phyloP scores from a whole-genome alignment of 208 protist genomes.

The Leishmania turanica region DNA sequence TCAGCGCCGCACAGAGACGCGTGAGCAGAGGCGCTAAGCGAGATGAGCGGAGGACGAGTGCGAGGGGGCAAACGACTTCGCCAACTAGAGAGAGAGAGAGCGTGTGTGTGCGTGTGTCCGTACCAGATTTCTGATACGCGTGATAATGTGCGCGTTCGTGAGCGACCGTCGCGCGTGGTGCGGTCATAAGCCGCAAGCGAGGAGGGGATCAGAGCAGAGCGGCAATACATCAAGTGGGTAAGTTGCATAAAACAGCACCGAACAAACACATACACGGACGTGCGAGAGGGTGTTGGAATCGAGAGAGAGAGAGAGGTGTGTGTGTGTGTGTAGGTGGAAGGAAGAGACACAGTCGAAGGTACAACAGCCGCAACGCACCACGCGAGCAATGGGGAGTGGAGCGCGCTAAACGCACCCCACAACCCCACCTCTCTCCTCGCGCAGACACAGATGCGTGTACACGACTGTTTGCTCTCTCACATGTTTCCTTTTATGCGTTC shows the following conservation, averaged over 20 bases:
- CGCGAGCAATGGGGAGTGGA: background rate
- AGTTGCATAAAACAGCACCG: background rate
- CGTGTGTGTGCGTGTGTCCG: background rate
- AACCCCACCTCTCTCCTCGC: background rate
- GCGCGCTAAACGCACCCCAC: background rate
- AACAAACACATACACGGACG: background rate
- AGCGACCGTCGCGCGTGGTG: background rate
- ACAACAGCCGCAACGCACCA: background rate
- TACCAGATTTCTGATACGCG: background rate
- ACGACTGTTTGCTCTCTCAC: too few species aligned
- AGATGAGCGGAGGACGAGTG: background rate
- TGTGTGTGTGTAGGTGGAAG: background rate
- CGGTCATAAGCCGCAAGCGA: background rate
- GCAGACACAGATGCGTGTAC: background rate
- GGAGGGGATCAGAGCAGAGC: background rate
- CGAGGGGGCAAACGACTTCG: slow-evolving; percentile 15
- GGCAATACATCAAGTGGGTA: background rate
- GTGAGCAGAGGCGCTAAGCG: background rate
- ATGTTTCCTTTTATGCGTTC: background rate
- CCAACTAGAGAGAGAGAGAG: background rate
- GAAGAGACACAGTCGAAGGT: background rate
- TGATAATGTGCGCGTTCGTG: background rate
- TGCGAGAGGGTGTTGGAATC: background rate
- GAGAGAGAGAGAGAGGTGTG: background rate
- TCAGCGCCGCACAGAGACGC: background rate